Conservation (phyloP, 2,329 filamentous ascomycete species). For the Cercospora brassicicola region DNA sequence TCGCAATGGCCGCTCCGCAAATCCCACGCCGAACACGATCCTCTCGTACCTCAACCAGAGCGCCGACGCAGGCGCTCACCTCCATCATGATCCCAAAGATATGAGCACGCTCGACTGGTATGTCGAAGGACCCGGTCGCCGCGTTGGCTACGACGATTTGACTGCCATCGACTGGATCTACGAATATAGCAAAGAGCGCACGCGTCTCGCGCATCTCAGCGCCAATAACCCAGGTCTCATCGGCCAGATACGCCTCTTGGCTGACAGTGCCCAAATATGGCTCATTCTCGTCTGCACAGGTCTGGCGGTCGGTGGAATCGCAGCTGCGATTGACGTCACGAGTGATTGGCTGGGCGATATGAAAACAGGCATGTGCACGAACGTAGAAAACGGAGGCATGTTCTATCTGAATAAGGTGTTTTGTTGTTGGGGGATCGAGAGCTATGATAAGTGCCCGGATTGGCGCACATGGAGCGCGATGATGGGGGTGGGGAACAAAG, state of each 20-base stretch:
- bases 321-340: constrained; percentile 83
- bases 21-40: constrained; percentile 41
- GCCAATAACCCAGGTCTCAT: constrained; percentile 68
- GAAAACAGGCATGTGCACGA: constrained; percentile 84
- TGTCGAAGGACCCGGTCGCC: constrained; percentile 79
- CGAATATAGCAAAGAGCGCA: constrained; percentile 94
- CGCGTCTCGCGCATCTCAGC: constrained; percentile 75
- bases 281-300: constrained; percentile 82
- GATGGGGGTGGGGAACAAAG: constrained; percentile 63
- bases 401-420: constrained; percentile 92
- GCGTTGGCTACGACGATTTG: constrained; percentile 92
- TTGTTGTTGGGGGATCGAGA: constrained; percentile 89
- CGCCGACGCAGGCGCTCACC: constrained; percentile 40
- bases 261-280: constrained; percentile 91
- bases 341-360: constrained; percentile 92
- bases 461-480: constrained; percentile 85
- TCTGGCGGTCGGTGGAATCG: constrained; percentile 76
- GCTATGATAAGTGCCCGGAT: constrained; percentile 74
- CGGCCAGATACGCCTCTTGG: constrained; percentile 69
- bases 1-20: constrained; percentile 35
- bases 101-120: constrained; percentile 70
- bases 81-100: constrained; percentile 47
- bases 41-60: constrained; percentile 46
- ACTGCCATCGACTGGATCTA: constrained; percentile 99
- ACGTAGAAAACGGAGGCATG: constrained; percentile 68